phyloP scores from a whole-genome alignment of 2,329 filamentous ascomycete species.

The Ophiocordyceps robertsii region DNA sequence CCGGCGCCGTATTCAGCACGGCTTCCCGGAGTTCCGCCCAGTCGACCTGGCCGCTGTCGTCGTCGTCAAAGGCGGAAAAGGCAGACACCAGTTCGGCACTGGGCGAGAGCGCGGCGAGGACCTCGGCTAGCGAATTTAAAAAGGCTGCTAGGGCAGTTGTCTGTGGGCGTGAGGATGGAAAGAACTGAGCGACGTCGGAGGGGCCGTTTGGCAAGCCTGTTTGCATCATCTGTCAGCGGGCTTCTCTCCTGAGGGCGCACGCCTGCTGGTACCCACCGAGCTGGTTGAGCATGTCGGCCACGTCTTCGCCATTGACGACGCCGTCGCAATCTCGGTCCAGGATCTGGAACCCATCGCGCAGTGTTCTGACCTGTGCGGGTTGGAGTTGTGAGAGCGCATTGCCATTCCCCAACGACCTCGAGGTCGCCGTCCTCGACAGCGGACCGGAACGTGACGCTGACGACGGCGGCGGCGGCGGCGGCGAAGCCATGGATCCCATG shows the following conservation, averaged over 20 bases:
- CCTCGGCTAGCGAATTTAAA: conserved; percentile 65
- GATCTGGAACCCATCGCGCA: conserved; percentile 89
- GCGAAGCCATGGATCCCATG: conserved; percentile 20
- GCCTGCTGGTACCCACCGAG: conserved; percentile 41
- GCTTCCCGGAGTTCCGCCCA: conserved; percentile 71
- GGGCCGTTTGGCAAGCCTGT: conserved; percentile 60
- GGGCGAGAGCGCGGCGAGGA: conserved; percentile 62
- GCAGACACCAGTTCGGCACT: conserved; percentile 73
- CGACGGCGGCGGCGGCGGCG: conserved; percentile 19
- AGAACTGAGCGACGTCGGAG: conserved; percentile 66
- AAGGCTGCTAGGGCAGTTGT: conserved; percentile 77
- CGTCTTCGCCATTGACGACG: conserved; percentile 65
- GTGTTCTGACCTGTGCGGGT: conserved; percentile 67
- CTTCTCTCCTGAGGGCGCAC: not conserved
- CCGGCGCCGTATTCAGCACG: conserved; percentile 67
- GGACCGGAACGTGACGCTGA: conserved; percentile 7
- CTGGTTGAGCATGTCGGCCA: conserved; percentile 77
- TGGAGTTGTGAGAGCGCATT: conserved; percentile 61
- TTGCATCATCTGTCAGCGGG: conserved; percentile 3
- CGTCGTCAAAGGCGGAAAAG: conserved; percentile 89
- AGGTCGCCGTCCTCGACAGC: conserved; percentile 11
- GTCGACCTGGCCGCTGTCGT: conserved; percentile 88
- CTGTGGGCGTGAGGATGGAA: conserved; percentile 57
- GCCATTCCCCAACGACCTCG: conserved; percentile 26
- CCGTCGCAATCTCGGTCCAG: conserved; percentile 84